Evolutionary conservation across 352 stramenopile species (phyloP), one percentile per base, ranked within the genome.

Genomic region (Thraustochytrium sp.): DNA sequence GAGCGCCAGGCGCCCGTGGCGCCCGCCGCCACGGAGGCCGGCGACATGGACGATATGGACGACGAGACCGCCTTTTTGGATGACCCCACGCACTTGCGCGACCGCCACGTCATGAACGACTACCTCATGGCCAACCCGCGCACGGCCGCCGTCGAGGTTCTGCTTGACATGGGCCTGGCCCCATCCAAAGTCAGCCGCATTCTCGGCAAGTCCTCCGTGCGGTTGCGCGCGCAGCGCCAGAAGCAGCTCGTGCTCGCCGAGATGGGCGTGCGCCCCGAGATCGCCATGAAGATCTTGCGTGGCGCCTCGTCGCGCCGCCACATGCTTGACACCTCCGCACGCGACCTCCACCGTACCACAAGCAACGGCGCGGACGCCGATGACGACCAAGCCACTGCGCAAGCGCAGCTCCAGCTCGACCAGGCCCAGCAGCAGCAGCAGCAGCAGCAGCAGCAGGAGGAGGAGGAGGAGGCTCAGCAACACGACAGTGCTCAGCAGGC

Each of bases 31-130:
- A 21, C 11, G 2, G 26, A 36, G 11, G 37, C 18, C 21, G 86
- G 88, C 36, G 86, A 92, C 46, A 90, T 93, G 87, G 86, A 93
- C 2, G 90, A 93, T 78, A 90, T 91, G 61, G 90, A 94, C 85
- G 90, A 92, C 73, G 90, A 94, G 75, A 88, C 91, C 46, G 49
- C 68, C 5, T 63, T 63, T 63, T 18, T 36, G 29, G 68, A 72
- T 29, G 48, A 55, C 26, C 31, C 31, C 9, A 77, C 42, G 40
- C 42, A 77, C 31, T 36, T 77, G 0, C 21, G 18, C 37, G 68
- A 80, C 38, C 3, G 40, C 5, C 31, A 80, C 31, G 68, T 53
- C 5, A 55, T 80, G 31, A 72, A 80, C 16, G 68, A 46, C 37
- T 80, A 55, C 42, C 48, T 80, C 18, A 51, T 65, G 48, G 48